A percentile compares a stretch with the other conserved stretches of the same genome.
These are phyloP conservation scores for Fusarium penzigii DNA, from an alignment of 2,329 filamentous ascomycete genomes.

Conservation along the genomic window DNA sequence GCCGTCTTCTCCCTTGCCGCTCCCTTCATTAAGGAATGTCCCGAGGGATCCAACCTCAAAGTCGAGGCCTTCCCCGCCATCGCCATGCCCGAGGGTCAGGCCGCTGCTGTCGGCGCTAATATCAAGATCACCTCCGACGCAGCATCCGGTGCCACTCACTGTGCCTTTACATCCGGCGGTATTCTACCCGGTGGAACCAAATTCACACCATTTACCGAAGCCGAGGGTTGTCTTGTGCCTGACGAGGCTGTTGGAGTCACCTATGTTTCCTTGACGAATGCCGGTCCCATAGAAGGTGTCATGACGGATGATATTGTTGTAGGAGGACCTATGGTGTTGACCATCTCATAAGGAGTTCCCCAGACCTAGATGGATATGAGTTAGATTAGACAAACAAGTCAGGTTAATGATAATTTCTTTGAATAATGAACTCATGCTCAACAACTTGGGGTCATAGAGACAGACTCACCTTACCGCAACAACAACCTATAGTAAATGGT, in stretches of 20 bases:
- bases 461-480: not conserved
- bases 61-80: conserved; percentile 63
- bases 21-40: conserved; percentile 71
- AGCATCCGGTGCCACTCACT: conserved; percentile 55
- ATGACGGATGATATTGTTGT: conserved; percentile 65
- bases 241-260: conserved; percentile 63
- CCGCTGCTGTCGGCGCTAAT: conserved; percentile 34
- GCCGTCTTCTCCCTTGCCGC: conserved; percentile 74
- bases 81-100: conserved; percentile 48
- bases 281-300: conserved; percentile 49
- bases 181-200: conserved; percentile 56
- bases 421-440: not conserved
- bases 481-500: not conserved
- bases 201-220: conserved; percentile 57
- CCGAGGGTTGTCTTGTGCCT: conserved; percentile 60
- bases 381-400: not conserved
- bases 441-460: not conserved
- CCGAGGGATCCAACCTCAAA: conserved; percentile 60
- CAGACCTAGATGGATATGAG: no score
- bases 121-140: conserved; percentile 50
- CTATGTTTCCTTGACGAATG: conserved; percentile 66
- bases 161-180: conserved; percentile 67
- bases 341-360: conserved; percentile 38
- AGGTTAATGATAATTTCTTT: not conserved
- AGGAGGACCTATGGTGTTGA: conserved; percentile 63